Base-by-base conservation (phyloP, 2,329 filamentous ascomycete species). In the Colletotrichum graminicola region DNA sequence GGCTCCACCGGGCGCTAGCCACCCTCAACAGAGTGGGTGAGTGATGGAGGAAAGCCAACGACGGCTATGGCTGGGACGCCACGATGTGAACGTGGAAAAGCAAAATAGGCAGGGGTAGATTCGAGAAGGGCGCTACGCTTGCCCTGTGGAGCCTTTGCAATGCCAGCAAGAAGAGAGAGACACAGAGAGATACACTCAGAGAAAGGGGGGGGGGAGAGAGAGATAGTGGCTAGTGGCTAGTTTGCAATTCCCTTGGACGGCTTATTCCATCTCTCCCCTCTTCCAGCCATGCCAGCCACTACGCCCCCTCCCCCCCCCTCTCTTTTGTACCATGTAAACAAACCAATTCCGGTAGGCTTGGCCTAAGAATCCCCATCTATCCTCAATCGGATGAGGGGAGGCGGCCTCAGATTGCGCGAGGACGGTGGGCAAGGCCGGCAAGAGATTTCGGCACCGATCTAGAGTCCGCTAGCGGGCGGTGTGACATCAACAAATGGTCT, bases 331-430 rank as follows among this genome's bases (percentile, higher is more conserved):
- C 21, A 45, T 66, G 62, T 56, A 70, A 61, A 34, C 60, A 52
- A 32, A 29, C 41, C 34, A 45, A 18, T 45, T 26, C 41, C 29
- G 60, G 63, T 49, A 49, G 56, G 62, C 62, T 66, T 70, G 49
- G 67, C 49, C 62, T 56, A 49, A 49, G 39, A n/a, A 62, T 39
- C 56, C 62, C 49, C 43, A 49, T 26, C 45, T 55, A 16, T 36
- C 26, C 56, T 54, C n/a, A n/a, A 54, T 65, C 54, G 66, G 45
- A 51, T 59, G 59, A 45, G 65, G 39, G 66, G 59, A 59, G 29
- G 29, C 29, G 52, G 43, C n/a, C 45, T 47, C 45, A 23, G 34
- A 64, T 59, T 60, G 54, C 43, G 41, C 32, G 41, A 43, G 18
- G n/a, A 57, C 16, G 16, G 36, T 39, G 11, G 11, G 23, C 54